Conservation (phyloP, 352 stramenopile genomes). For the Phytopythium cucurbitacearum region DNA sequence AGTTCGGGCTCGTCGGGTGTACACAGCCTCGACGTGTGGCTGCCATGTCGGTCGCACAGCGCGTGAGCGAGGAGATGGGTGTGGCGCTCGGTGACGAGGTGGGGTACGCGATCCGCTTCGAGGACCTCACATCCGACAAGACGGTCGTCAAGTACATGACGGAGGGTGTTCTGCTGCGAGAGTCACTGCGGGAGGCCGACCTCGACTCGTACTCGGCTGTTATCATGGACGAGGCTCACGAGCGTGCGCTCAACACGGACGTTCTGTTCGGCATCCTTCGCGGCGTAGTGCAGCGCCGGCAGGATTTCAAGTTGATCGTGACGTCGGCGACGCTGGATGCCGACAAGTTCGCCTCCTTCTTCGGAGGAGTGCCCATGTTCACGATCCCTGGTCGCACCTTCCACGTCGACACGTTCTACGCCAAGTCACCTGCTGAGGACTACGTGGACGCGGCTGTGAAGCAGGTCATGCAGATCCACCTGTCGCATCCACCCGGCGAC, state of each 20-base stretch:
- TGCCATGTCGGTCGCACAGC: slow-evolving; percentile 98
- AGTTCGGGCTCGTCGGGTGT: slow-evolving; percentile 92
- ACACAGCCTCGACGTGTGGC: slow-evolving; percentile 98
- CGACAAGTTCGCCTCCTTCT: slow-evolving; percentile 97
- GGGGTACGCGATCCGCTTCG: slow-evolving; percentile 93
- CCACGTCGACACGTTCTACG: slow-evolving; percentile 81
- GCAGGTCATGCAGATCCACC: slow-evolving; percentile 97
- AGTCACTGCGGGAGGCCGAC: slow-evolving; percentile 90
- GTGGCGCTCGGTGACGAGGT: slow-evolving; percentile 90
- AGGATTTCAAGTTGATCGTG: slow-evolving; percentile 90
- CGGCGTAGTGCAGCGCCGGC: slow-evolving; percentile 85
- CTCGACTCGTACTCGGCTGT: slow-evolving; percentile 87
- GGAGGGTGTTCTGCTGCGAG: slow-evolving; percentile 87
- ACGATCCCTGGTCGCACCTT: slow-evolving; percentile 92
- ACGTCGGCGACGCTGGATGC: slow-evolving; percentile 97
- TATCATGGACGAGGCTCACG: slow-evolving; percentile 95
- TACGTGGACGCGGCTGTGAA: slow-evolving; percentile 98
- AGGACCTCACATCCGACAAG: slow-evolving; percentile 92
- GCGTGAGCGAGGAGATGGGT: slow-evolving; percentile 97
- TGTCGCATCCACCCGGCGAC: slow-evolving; percentile 95
- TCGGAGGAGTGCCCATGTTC: slow-evolving; percentile 97
- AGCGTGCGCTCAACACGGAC: slow-evolving; percentile 93
- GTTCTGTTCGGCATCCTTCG: slow-evolving; percentile 93
- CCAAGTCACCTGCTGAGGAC: slow-evolving; percentile 95
- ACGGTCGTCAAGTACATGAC: slow-evolving; percentile 98